These are phyloP conservation scores for Gillenia trifoliata DNA, from an alignment of 306 rosid species.

Conservation along the genomic window DNA sequence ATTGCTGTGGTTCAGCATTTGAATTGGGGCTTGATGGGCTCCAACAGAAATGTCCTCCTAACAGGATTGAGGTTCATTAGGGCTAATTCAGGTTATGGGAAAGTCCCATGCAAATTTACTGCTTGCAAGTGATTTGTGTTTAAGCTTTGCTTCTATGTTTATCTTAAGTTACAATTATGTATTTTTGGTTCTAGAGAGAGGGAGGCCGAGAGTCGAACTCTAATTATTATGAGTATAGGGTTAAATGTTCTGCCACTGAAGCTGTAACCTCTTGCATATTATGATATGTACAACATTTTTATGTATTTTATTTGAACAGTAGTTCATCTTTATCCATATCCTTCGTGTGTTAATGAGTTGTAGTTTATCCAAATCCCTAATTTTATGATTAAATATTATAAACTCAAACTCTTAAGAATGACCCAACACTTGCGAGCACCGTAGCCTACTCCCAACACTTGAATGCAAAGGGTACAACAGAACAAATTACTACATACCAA, in stretches of 20 bases:
- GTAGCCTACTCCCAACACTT: neutral
- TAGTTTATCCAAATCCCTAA: neutral
- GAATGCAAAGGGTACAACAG: neutral
- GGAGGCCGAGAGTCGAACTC: neutral
- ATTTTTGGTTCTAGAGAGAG: neutral
- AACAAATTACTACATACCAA: neutral
- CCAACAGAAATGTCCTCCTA: slow-evolving; percentile 44
- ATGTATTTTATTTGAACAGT: too few species aligned
- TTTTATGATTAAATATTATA: too few species aligned
- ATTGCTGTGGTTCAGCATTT: slow-evolving; percentile 44
- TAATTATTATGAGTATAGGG: neutral
- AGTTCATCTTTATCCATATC: neutral
- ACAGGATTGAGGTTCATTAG: slow-evolving; percentile 65
- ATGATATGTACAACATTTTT: neutral
- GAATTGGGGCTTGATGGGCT: slow-evolving; percentile 66
- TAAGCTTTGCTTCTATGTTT: neutral
- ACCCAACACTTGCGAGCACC: neutral
- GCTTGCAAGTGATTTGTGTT: slow-evolving; percentile 37
- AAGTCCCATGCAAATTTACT: slow-evolving; percentile 67
- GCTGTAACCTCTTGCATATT: neutral
- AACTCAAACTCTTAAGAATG: neutral
- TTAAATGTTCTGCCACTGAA: neutral
- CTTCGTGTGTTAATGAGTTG: neutral
- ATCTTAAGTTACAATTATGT: neutral
- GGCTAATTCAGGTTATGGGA: slow-evolving; percentile 66